Conservation (phyloP, 2,329 filamentous ascomycete species). For the Penicillium sp. region DNA sequence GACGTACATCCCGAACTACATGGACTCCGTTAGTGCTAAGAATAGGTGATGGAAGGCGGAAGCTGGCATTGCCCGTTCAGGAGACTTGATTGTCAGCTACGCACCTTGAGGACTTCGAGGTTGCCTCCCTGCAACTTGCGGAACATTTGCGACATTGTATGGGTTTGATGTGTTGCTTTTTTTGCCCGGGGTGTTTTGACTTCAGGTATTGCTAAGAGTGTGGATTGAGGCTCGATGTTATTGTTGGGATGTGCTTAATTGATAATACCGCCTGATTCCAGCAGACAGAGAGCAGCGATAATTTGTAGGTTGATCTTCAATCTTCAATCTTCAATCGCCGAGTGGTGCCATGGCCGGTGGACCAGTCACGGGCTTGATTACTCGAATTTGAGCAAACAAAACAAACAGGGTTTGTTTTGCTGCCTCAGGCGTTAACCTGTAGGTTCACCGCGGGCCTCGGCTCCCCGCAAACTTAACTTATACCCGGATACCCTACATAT, state of each 20-base stretch:
- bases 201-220: neutral
- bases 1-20: slow-evolving; percentile 94
- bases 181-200: neutral
- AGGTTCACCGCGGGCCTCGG: neutral
- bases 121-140: slow-evolving; percentile 74
- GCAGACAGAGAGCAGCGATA: neutral
- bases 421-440: neutral
- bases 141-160: slow-evolving; percentile 41
- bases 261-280: neutral
- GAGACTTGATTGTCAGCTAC: slow-evolving; percentile 13
- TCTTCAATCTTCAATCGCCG: slow-evolving; percentile 2
- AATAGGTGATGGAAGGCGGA: neutral
- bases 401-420: slow-evolving; percentile 8
- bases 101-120: slow-evolving; percentile 91
- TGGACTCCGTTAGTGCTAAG: neutral
- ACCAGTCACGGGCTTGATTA: slow-evolving; percentile 16
- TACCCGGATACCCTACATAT: neutral
- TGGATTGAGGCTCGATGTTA: too few relatives aligned
- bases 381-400: slow-evolving; percentile 12
- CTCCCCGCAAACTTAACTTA: neutral
- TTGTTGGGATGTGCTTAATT: neutral
- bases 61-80: neutral
- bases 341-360: slow-evolving; percentile 5
- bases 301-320: neutral
- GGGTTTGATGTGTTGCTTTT: slow-evolving; percentile 5